A percentile compares a stretch with the other conserved stretches of the same genome.
Evolutionary conservation across 345 rosid genomes (phyloP).

Genomic region (Litchi chinensis): DNA sequence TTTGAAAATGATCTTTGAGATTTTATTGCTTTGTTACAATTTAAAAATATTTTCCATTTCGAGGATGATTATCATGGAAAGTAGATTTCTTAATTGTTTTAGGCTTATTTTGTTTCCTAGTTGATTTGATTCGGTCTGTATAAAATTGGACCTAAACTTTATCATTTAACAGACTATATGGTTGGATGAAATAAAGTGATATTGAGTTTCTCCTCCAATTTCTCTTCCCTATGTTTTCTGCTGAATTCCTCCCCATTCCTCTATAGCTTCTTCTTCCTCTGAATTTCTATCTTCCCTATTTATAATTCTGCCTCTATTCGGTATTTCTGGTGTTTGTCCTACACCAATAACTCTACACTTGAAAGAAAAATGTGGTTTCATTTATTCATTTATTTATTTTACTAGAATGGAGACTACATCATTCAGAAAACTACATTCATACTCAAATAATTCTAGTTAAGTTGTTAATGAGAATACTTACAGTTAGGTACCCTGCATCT

Average conservation of each 20-base stretch:
- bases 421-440: neutral
- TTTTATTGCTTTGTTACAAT: neutral
- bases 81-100: neutral
- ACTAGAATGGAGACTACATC: neutral
- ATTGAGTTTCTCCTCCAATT: neutral
- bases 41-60: neutral
- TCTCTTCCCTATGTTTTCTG: neutral
- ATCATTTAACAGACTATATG: neutral
- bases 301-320: neutral
- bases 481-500: conserved; percentile 67
- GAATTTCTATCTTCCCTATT: neutral
- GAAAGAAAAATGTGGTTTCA: neutral
- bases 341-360: neutral
- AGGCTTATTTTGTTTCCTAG: neutral
- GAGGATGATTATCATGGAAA: neutral
- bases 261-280: neutral
- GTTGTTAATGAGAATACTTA: conserved; percentile 40
- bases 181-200: neutral
- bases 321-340: neutral
- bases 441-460: conserved; percentile 47
- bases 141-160: neutral
- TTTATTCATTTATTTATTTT: neutral
- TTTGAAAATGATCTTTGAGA: neutral
- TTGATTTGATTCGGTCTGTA: neutral
- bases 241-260: neutral